Percentiles rank a stretch among this genome's conserved stretches.
Evolutionary conservation across 352 stramenopile genomes (phyloP).

Genomic region (Labyrinthula sp.): DNA sequence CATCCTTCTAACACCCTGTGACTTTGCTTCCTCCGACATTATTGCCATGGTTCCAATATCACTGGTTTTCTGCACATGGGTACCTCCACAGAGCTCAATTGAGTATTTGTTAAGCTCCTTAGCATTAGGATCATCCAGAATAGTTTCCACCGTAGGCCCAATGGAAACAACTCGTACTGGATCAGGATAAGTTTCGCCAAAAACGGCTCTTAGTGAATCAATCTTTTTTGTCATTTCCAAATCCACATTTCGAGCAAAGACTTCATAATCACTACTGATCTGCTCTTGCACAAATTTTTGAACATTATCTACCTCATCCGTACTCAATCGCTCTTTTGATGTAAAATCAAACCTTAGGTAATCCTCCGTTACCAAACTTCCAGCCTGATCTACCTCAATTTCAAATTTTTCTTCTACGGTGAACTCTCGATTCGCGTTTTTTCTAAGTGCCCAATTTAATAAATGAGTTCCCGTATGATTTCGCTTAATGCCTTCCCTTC

Average conservation of each 20-base stretch:
- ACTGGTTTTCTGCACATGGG: constrained; percentile 80
- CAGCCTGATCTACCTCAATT: constrained; percentile 78
- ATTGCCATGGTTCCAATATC: constrained; percentile 87
- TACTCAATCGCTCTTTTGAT: constrained; percentile 74
- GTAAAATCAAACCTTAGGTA: constrained; percentile 97
- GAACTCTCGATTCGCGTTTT: no score
- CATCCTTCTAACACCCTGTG: constrained; percentile 88
- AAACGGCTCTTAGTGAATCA: constrained; percentile 82
- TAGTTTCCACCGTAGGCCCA: constrained; percentile 44
- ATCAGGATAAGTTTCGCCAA: constrained; percentile 93
- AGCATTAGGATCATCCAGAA: constrained; percentile 54
- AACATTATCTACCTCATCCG: constrained; percentile 53
- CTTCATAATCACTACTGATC: constrained; percentile 39
- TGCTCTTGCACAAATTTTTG: constrained; percentile 51
- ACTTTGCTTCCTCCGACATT: constrained; percentile 79
- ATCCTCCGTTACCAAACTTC: constrained; percentile 81
- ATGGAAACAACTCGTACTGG: constrained; percentile 87
- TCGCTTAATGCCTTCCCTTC: constrained; percentile 67
- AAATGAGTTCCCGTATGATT: constrained; percentile 99
- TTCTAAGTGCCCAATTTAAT: constrained; percentile 84
- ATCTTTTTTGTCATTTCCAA: constrained; percentile 77
- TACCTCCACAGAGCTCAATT: constrained; percentile 97
- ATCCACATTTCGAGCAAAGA: constrained; percentile 66
- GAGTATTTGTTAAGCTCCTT: constrained; percentile 66
- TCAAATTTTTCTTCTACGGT: no score